phyloP scores from a whole-genome alignment of 1,139 yeast genomes.

The Chernovozyma aurita region DNA sequence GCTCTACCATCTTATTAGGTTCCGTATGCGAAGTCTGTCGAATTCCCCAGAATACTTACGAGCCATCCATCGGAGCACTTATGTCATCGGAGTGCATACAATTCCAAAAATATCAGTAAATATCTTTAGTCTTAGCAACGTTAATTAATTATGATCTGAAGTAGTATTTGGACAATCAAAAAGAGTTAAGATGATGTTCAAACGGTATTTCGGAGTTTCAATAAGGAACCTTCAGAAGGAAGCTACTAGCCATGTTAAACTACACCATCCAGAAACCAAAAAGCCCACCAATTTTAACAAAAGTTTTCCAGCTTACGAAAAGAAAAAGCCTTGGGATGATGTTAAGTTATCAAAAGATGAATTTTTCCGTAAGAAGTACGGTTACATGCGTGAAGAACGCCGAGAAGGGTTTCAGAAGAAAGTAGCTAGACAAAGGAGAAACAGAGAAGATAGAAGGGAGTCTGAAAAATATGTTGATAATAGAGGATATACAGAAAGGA shows the following conservation, averaged over 20 bases:
- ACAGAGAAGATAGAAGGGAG: conserved; percentile 17
- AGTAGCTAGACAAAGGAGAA: conserved; percentile 32
- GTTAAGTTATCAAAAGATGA: conserved; percentile 36
- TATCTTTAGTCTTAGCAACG: too few relatives aligned
- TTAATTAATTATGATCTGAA: too few relatives aligned
- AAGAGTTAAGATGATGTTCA: neutral
- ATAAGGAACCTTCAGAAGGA: neutral
- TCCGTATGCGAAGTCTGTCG: too few relatives aligned
- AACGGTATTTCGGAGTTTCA: neutral
- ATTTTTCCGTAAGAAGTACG: conserved; percentile 38
- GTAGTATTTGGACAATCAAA: too few relatives aligned
- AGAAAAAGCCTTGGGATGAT: conserved; percentile 35
- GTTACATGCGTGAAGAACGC: conserved; percentile 24
- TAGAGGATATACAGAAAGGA: conserved; percentile 4
- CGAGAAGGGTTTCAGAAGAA: conserved; percentile 28
- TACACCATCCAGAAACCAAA: neutral
- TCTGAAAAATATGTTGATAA: conserved; percentile 9
- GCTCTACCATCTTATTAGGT: too few relatives aligned
- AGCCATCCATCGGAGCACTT: too few relatives aligned
- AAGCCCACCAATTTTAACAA: conserved; percentile 13
- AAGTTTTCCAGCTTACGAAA: conserved; percentile 13
- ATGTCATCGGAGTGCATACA: too few relatives aligned
- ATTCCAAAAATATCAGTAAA: too few relatives aligned
- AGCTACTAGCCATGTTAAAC: conserved; percentile 1
- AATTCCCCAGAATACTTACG: too few relatives aligned